Evolutionary conservation across 1,139 yeast species (phyloP).

Genomic region (Debaryomycetaceae sp.): DNA sequence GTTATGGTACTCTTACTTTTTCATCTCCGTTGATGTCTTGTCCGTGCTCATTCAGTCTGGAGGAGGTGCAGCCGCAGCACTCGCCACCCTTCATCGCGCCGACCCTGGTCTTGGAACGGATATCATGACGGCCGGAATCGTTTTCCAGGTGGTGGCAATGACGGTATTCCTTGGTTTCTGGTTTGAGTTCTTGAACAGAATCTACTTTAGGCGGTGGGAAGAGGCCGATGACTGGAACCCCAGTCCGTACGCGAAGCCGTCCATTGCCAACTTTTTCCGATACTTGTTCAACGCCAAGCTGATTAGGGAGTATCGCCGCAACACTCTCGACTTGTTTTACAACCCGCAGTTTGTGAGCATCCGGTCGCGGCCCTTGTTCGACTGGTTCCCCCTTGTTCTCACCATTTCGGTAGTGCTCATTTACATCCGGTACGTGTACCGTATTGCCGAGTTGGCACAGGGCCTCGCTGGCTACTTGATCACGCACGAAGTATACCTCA

Average conservation of each 20-base stretch:
- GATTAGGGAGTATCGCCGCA: slow-evolving; percentile 11
- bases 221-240: slow-evolving; percentile 5
- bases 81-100: slow-evolving; percentile 27
- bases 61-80: slow-evolving; percentile 74
- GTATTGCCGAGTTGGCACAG: slow-evolving; percentile 67
- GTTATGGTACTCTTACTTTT: slow-evolving; percentile 62
- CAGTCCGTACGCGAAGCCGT: slow-evolving; percentile 13
- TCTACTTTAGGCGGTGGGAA: slow-evolving; percentile 25
- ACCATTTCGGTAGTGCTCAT: slow-evolving; percentile 46
- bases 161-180: slow-evolving; percentile 47
- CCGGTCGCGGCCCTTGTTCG: slow-evolving; percentile 30
- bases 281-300: slow-evolving; percentile 18
- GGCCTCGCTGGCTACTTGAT: slow-evolving; percentile 73
- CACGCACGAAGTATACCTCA: slow-evolving; percentile 58
- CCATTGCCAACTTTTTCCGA: slow-evolving; percentile 17
- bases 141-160: slow-evolving; percentile 71
- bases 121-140: slow-evolving; percentile 75
- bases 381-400: slow-evolving; percentile 40
- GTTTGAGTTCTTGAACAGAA: slow-evolving; percentile 38
- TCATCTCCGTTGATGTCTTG: slow-evolving; percentile 55
- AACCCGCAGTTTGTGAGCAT: slow-evolving; percentile 30
- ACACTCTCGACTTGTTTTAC: slow-evolving; percentile 21
- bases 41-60: slow-evolving; percentile 69
- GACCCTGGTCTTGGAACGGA: slow-evolving; percentile 48
- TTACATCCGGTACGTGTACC: slow-evolving; percentile 65